Percentiles rank a stretch among this genome's conserved stretches.
Evolutionary conservation across 2,329 filamentous ascomycete species (phyloP).

Genomic region (Neonectria coccinea): DNA sequence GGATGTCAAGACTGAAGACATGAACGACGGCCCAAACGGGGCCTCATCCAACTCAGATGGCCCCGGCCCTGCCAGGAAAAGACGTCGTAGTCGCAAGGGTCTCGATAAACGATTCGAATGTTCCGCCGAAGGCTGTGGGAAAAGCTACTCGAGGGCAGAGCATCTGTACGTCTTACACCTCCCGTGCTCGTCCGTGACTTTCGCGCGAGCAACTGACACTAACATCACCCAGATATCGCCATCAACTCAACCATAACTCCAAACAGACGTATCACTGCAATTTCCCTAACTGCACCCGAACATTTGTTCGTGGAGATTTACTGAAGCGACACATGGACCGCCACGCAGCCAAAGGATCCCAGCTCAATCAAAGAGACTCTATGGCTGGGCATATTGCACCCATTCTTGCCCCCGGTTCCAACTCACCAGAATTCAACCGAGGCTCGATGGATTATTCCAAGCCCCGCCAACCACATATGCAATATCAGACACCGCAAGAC

Average conservation of each 20-base stretch:
- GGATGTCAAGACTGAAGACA: constrained; percentile 54
- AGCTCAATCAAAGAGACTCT: constrained; percentile 78
- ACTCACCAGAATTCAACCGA: constrained; percentile 62
- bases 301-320: constrained; percentile 93
- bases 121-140: constrained; percentile 87
- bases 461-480: constrained; percentile 53
- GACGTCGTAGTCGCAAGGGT: constrained; percentile 79
- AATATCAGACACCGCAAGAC: constrained; percentile 61
- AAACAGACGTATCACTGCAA: constrained; percentile 97
- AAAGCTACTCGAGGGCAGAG: constrained; percentile 95
- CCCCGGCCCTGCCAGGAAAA: constrained; percentile 71
- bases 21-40: constrained; percentile 50
- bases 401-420: constrained; percentile 55
- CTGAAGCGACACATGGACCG: constrained; percentile 87
- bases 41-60: constrained; percentile 67
- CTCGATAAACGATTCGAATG: constrained; percentile 88
- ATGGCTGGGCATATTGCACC: constrained; percentile 52
- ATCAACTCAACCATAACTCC: constrained; percentile 95
- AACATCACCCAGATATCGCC: constrained; percentile 71
- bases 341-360: constrained; percentile 82
- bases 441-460: constrained; percentile 56
- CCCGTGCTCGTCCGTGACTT: constrained; percentile 31
- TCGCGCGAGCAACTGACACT: constrained; percentile 15
- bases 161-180: constrained; percentile 76
- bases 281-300: constrained; percentile 88